Evolutionary conservation across 2,329 filamentous ascomycete genomes (phyloP), one percentile per base, ranked within the genome.

Genomic region (Colletotrichum sp.): DNA sequence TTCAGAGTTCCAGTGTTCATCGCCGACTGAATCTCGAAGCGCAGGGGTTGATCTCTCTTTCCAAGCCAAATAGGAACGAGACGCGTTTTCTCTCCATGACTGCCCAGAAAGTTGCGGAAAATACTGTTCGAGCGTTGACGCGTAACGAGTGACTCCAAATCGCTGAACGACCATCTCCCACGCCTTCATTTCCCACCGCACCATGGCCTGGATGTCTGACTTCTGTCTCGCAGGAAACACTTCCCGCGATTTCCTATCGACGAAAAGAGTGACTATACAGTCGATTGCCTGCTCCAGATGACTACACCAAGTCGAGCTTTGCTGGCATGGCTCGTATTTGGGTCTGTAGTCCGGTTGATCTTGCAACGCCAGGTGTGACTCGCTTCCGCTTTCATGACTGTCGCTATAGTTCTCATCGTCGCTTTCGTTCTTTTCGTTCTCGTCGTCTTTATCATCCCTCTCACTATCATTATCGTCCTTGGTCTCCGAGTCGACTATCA

Each of bases 81-180:
- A 4, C 10, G 44, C 10, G 44, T 0, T 22, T 48, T 48, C 44
- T 1, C 44, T n/a, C 44, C 44, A 22, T 22, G 44, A 48, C 44
- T 48, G 44, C 0, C 44, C 44, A 0, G n/a, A 48, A n/a, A 48
- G 44, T 3, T 48, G 44, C 44, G n/a, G 10, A 22, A 48, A 48
- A 48, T 22, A 22, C 18, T 22, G 6, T 48, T 48, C 44, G 44
- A 48, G 44, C n/a, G 44, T 22, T 48, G 44, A 48, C 1, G 6
- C 0, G 44, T 22, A 22, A 48, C 10, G 44, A 48, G 44, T 48
- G n/a, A 48, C 44, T 48, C 44, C 44, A 22, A 22, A 48, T 0
- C 13, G 44, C 0, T n/a, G 44, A 0, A 22, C 1, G 0, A 48
- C 44, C 44, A 22, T 22, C 4, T 48, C 44, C 44, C 44, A 48